Evolutionary conservation across 352 stramenopile species (phyloP).

Genomic region (Phytophthora syringae): DNA sequence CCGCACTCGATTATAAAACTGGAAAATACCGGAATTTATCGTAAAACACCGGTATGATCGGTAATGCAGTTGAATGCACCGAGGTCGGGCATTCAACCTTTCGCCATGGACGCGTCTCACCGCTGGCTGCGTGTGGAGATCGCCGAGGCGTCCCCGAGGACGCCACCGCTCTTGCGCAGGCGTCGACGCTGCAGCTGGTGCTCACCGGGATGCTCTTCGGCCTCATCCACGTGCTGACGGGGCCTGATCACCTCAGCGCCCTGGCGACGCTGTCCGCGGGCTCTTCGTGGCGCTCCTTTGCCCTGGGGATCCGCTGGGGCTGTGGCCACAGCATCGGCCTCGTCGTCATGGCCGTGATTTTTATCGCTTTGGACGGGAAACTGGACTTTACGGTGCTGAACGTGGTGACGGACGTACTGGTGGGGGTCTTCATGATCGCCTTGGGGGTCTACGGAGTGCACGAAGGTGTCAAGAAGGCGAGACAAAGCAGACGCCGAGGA

Average conservation of each 20-base stretch:
- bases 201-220: slow-evolving; percentile 70
- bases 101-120: slow-evolving; percentile 22
- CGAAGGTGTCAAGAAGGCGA: slow-evolving; percentile 64
- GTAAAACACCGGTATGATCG: no score
- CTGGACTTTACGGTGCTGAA: slow-evolving; percentile 64
- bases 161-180: slow-evolving; percentile 41
- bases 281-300: slow-evolving; percentile 80
- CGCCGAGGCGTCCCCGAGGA: slow-evolving; percentile 31
- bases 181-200: slow-evolving; percentile 44
- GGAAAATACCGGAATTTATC: no score
- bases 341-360: slow-evolving; percentile 70
- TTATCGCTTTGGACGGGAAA: slow-evolving; percentile 67
- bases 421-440: slow-evolving; percentile 72
- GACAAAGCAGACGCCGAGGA: slow-evolving; percentile 27
- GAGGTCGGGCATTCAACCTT: no score
- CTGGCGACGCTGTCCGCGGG: slow-evolving; percentile 82
- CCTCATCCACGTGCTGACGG: slow-evolving; percentile 68
- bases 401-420: slow-evolving; percentile 62
- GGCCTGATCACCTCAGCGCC: slow-evolving; percentile 88
- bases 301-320: slow-evolving; percentile 89
- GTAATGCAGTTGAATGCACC: no score
- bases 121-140: slow-evolving; percentile 49
- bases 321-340: slow-evolving; percentile 88
- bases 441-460: slow-evolving; percentile 71
- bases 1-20: no score